Conservation (phyloP, 768 basidiomycete species). For the Podaxis sp. region DNA sequence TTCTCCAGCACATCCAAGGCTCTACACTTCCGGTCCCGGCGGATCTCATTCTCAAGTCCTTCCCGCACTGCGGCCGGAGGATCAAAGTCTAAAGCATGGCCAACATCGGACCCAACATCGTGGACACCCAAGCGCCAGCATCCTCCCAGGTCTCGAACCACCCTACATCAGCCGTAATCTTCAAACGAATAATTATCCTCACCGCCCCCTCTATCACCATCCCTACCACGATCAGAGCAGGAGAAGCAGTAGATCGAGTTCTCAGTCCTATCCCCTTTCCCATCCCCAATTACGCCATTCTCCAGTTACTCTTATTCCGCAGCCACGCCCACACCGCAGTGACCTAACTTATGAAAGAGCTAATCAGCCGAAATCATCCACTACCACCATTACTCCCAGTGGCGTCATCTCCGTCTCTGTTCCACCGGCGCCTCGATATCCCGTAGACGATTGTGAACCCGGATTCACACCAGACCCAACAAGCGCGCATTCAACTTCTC, state of each 20-base stretch:
- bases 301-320: constrained; percentile 8
- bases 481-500: constrained; percentile 1
- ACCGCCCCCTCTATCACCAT: background rate
- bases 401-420: constrained; percentile 6
- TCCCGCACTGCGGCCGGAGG: background rate
- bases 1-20: background rate
- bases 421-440: constrained; percentile 5
- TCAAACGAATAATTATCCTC: background rate
- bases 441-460: background rate
- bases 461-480: background rate
- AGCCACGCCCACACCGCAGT: background rate
- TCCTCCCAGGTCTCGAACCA: constrained; percentile 5
- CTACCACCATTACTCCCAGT: background rate
- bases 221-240: constrained; percentile 3
- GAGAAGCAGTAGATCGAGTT: constrained; percentile 3
- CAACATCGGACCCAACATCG: constrained; percentile 1
- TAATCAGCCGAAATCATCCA: background rate
- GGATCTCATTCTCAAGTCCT: constrained; percentile 8
- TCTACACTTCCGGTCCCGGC: constrained; percentile 5
- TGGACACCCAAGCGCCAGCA: background rate
- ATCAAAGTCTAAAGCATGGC: constrained; percentile 6
- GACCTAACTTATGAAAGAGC: constrained; percentile 1
- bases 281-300: constrained; percentile 13
- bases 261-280: constrained; percentile 2
- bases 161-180: constrained; percentile 11